Base-by-base conservation (phyloP, 805 yeast species). In the Candida silvicultrix region DNA sequence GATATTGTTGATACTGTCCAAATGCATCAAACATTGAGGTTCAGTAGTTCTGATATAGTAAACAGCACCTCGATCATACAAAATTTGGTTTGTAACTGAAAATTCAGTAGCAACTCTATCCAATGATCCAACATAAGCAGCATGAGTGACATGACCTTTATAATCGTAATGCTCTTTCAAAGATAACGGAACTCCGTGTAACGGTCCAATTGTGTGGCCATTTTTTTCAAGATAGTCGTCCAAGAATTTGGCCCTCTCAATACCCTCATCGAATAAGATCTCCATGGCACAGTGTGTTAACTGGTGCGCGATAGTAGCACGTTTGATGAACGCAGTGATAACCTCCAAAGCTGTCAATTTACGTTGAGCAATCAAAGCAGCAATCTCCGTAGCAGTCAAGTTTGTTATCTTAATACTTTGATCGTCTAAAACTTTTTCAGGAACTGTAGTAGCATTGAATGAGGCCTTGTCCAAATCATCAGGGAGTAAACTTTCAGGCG, bases 21-120 rank as follows among this genome's bases (percentile, higher is more conserved):
- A 65, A 54, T 82, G 87, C 89, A 83, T 83, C 59, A 83, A 65
- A 4, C 80, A 69, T 59, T 81, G 88, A 5, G 89, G 89, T 60
- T 81, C 78, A 47, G 79, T 75, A 9, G 89, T 81, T 60, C 89
- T 71, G 40, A 78, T 78, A 57, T 74, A 81, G 52, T 80, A 74
- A 19, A 81, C 77, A 31, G 84, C 85, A 39, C 63, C 63, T 19
- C 49, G 42, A 35, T 59, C 60, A 32, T 54, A 52, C 19, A 59
- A 44, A 31, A 74, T 67, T 49, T 74, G 69, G n/a, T 73, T 62
- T 12, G 79, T 72, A 29, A 65, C 64, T 8, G 80, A 73, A 54
- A 75, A 77, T 41, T 68, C 70, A 7, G 57, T 57, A 11, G 81
- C 68, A 18, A 78, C 63, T 53, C 75, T 68, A 44, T 72, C 75